These are phyloP conservation scores for Akanthomyces dipterigenus DNA, from an alignment of 2,329 filamentous ascomycete species.

Conservation along the genomic window DNA sequence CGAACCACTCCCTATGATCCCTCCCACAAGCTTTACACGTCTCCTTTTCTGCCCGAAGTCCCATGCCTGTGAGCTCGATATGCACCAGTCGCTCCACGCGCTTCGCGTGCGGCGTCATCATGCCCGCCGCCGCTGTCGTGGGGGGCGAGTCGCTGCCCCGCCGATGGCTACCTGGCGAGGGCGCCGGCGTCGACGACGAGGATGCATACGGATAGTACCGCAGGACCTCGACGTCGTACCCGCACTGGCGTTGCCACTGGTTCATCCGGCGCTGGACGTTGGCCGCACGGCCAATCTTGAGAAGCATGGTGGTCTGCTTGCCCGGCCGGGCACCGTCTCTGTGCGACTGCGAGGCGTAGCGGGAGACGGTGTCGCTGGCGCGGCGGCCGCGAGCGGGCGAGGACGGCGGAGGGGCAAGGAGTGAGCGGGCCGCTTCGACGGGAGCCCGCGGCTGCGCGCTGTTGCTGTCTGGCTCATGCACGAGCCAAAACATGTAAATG, in stretches of 20 bases:
- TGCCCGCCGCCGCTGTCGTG: conserved; percentile 34
- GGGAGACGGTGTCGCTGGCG: conserved; percentile 48
- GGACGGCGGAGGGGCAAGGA: conserved; percentile 46
- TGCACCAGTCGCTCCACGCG: conserved; percentile 88
- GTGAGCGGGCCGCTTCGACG: conserved; percentile 50
- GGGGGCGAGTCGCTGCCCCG: conserved; percentile 13
- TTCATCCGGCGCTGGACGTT: conserved; percentile 90
- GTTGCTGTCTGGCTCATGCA: conserved; percentile 42
- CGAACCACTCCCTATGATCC: conserved; percentile 93
- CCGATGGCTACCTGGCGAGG: background rate
- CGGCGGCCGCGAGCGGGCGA: conserved; percentile 38
- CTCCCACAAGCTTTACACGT: conserved; percentile 73
- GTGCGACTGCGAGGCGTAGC: conserved; percentile 33
- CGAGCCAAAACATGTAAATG: conserved; percentile 99
- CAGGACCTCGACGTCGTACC: conserved; percentile 78
- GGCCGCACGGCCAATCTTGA: conserved; percentile 60
- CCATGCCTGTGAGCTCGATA: conserved; percentile 68
- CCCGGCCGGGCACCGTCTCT: background rate
- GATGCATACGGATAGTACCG: conserved; percentile 76
- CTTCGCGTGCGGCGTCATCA: conserved; percentile 78
- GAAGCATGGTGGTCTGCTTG: conserved; percentile 52
- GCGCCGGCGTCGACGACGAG: background rate
- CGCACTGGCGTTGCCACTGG: conserved; percentile 91
- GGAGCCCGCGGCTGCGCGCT: conserved; percentile 40
- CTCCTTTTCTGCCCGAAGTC: conserved; percentile 43